Evolutionary conservation across 2,329 filamentous ascomycete genomes (phyloP), one percentile per base, ranked within the genome.

Genomic region (Furcasterigmium sp.): DNA sequence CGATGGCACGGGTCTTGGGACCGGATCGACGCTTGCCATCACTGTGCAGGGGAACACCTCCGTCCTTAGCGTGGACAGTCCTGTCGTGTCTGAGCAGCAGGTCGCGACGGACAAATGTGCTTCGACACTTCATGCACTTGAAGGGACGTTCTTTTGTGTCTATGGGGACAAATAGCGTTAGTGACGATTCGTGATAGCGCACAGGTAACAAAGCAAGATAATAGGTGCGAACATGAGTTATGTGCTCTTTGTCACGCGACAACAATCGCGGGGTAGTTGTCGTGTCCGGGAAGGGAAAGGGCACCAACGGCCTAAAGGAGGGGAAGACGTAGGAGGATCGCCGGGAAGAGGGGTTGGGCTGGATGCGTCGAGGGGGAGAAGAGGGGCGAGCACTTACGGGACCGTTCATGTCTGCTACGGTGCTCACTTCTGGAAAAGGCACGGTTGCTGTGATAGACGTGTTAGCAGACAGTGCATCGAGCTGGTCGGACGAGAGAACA

Each of bases 131-230:
- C 73, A 89, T 78, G 70, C 93, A 98, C 67, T 97, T 97, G 78
- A 98, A 98, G 29, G 93, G 93, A 51, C 93, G 85, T 69, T 97
- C 93, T 71, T 98, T 98, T 52, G 93, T 98, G 68, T 97, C 91
- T 97, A 67, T 48, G 45, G 39, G 30, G 29, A 46, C 46, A 49
- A 43, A 49, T 40, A 37, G 39, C 42, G 38, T 40, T n/a, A 40
- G 38, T 32, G 14, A 6, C 17, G 14, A 15, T 32, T 11, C n/a
- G 26, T 29, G 26, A 29, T 29, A 29, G 25, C 13, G 25, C 13
- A 28, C 25, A 28, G 4, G 26, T 3, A 10, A 7, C 26, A n/a
- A 29, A n/a, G n/a, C n/a, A n/a, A n/a, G n/a, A n/a, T n/a, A n/a
- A n/a, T n/a, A n/a, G n/a, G n/a, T n/a, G n/a, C n/a, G n/a, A n/a